Evolutionary conservation across 1,139 yeast genomes (phyloP).

Genomic region (Blastobotrys arbuscula): DNA sequence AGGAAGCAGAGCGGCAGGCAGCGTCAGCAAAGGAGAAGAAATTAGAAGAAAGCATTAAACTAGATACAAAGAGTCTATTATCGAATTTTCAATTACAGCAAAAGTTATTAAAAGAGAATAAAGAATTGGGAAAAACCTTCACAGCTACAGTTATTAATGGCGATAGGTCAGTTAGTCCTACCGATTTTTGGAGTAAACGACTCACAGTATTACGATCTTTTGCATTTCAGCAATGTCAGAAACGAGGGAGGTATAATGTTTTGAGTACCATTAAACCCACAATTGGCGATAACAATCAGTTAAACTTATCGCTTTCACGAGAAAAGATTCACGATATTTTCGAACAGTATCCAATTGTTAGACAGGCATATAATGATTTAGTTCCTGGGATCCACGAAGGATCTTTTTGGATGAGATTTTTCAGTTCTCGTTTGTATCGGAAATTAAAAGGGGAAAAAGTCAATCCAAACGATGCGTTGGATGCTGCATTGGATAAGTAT

Average conservation of each 20-base stretch:
- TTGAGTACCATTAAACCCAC: slow-evolving; percentile 89
- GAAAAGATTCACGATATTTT: slow-evolving; percentile 88
- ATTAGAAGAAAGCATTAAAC: slow-evolving; percentile 32
- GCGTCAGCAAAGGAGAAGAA: slow-evolving; percentile 29
- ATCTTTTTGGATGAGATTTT: slow-evolving; percentile 96
- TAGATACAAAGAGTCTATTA: slow-evolving; percentile 41
- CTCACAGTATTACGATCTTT: slow-evolving; percentile 74
- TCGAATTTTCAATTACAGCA: slow-evolving; percentile 76
- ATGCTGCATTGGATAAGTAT: slow-evolving; percentile 78
- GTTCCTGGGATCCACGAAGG: slow-evolving; percentile 89
- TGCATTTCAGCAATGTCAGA: slow-evolving; percentile 79
- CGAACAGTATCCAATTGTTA: slow-evolving; percentile 89
- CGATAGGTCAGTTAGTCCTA: slow-evolving; percentile 56
- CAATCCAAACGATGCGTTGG: slow-evolving; percentile 72
- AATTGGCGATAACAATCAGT: slow-evolving; percentile 63
- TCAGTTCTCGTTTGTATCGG: slow-evolving; percentile 81
- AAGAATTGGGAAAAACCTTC: slow-evolving; percentile 65
- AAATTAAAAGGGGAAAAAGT: slow-evolving; percentile 85
- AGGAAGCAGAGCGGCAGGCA: slow-evolving; percentile 21
- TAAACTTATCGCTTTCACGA: slow-evolving; percentile 84
- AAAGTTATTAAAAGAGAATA: slow-evolving; percentile 62
- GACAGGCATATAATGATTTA: slow-evolving; percentile 79
- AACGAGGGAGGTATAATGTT: slow-evolving; percentile 90
- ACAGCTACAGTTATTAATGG: slow-evolving; percentile 82
- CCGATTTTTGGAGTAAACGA: slow-evolving; percentile 85